Evolutionary conservation across 257 asterid genomes (phyloP).

Genomic region (Datura wrightii): DNA sequence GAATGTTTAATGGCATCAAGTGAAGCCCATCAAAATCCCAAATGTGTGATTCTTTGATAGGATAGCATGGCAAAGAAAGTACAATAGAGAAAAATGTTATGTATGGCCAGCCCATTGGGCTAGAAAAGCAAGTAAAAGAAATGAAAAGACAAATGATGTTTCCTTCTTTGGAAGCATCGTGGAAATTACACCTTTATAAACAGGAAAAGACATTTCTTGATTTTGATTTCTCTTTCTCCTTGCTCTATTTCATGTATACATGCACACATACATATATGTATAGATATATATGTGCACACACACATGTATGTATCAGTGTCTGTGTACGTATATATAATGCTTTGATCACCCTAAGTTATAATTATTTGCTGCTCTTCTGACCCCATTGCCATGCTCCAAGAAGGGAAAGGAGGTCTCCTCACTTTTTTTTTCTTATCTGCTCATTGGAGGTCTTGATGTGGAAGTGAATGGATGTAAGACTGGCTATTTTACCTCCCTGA

Average conservation of each 20-base stretch:
- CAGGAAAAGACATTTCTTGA: not conserved
- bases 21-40: constrained; percentile 7
- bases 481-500: not conserved
- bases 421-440: not conserved
- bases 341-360: not conserved
- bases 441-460: not conserved
- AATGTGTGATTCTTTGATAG: not conserved
- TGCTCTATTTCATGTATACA: constrained; percentile 9
- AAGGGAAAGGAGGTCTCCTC: not conserved
- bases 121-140: not conserved
- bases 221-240: not conserved
- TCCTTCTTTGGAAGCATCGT: not conserved
- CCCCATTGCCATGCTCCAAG: not conserved
- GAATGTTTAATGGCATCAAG: not conserved
- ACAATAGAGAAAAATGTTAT: not conserved
- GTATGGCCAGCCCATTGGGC: not conserved
- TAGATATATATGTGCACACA: not conserved
- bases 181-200: constrained; percentile 26
- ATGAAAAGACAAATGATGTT: not conserved
- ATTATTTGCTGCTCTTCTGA: not conserved
- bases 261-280: not conserved
- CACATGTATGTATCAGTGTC: not conserved
- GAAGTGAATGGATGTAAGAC: constrained; percentile 4
- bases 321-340: not conserved
- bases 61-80: not conserved